These are phyloP conservation scores for Oryza longistaminata DNA, from an alignment of 176 grass and related monocot genomes.

Conservation along the genomic window DNA sequence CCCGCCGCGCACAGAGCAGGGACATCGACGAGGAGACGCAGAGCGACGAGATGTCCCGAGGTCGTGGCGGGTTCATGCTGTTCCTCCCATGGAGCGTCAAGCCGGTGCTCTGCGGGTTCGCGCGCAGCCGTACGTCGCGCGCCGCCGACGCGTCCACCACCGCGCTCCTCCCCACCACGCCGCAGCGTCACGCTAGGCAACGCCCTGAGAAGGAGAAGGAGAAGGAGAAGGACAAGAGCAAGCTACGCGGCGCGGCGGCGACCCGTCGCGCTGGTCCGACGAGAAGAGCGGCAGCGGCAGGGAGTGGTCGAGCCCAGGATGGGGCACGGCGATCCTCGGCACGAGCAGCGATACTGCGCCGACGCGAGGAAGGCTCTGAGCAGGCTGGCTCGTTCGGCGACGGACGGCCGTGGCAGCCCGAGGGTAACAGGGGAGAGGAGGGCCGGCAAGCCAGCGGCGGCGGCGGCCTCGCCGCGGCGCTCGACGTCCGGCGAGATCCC, in stretches of 20 bases:
- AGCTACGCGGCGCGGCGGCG: neutral
- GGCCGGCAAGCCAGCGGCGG: slow-evolving; percentile 30
- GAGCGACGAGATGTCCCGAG: slow-evolving; percentile 40
- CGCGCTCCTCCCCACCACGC: slow-evolving; percentile 26
- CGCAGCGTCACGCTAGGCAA: slow-evolving; percentile 37
- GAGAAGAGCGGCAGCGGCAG: slow-evolving; percentile 35
- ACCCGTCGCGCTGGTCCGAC: slow-evolving; percentile 31
- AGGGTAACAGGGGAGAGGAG: slow-evolving; percentile 40
- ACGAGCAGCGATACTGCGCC: slow-evolving; percentile 57
- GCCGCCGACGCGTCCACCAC: neutral
- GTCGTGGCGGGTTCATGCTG: slow-evolving; percentile 68
- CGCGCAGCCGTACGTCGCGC: slow-evolving; percentile 8
- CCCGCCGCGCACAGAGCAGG: neutral
- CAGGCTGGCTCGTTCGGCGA: slow-evolving; percentile 39
- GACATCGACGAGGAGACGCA: slow-evolving; percentile 13
- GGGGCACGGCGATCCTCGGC: slow-evolving; percentile 61
- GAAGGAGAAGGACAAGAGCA: slow-evolving; percentile 22
- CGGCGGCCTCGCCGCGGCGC: neutral
- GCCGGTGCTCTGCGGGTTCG: slow-evolving; percentile 65
- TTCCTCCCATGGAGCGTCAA: slow-evolving; percentile 84
- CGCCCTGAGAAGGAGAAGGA: slow-evolving; percentile 34
- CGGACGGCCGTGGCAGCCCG: slow-evolving; percentile 17
- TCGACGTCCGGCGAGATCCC: slow-evolving; percentile 46
- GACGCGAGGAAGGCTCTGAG: slow-evolving; percentile 53
- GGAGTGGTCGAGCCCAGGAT: slow-evolving; percentile 38